A percentile compares a stretch with the other conserved stretches of the same genome.
These are phyloP conservation scores for Skeletonema tropicum DNA, from an alignment of 108 stramenopile genomes.

Conservation along the genomic window DNA sequence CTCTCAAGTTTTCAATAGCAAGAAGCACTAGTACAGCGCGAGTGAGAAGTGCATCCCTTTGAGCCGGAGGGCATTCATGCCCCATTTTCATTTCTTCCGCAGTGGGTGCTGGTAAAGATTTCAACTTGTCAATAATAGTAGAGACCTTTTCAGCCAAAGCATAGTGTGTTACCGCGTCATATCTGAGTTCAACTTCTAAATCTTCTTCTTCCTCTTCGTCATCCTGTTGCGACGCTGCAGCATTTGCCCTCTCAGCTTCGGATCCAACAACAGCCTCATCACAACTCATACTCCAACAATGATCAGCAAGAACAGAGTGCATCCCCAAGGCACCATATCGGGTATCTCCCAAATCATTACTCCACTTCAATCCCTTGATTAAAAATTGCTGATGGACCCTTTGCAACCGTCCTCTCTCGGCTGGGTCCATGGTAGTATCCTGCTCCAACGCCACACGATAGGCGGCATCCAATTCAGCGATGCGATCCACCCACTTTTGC, in stretches of 20 bases:
- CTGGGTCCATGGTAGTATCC: constrained; percentile 24
- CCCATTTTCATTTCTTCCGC: constrained; percentile 65
- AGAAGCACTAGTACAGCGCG: constrained; percentile 68
- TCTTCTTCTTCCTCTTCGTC: constrained; percentile 62
- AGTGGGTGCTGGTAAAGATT: constrained; percentile 72
- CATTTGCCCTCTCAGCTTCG: constrained; percentile 13
- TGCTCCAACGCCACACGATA: constrained; percentile 65
- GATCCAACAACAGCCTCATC: constrained; percentile 40
- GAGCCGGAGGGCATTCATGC: constrained; percentile 76
- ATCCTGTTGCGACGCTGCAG: constrained; percentile 12
- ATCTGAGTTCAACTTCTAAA: constrained; percentile 57
- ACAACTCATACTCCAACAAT: constrained; percentile 66
- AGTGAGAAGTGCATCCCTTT: constrained; percentile 84
- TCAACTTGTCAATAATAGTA: constrained; percentile 64
- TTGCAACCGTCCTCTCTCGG: constrained; percentile 68
- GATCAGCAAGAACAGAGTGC: constrained; percentile 69
- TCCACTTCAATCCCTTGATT: constrained; percentile 67
- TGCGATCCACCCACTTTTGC: constrained; percentile 59
- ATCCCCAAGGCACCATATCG: constrained; percentile 62
- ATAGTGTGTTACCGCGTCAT: constrained; percentile 81
- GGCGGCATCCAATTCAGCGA: constrained; percentile 60
- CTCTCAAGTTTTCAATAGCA: constrained; percentile 80
- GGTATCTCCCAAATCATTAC: constrained; percentile 67
- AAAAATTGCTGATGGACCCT: constrained; percentile 80
- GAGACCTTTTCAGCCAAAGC: constrained; percentile 73